Percentiles rank a stretch among this genome's conserved stretches.
These are phyloP conservation scores for Hyphopichia fennica DNA, from an alignment of 1,139 yeast genomes.

Conservation along the genomic window DNA sequence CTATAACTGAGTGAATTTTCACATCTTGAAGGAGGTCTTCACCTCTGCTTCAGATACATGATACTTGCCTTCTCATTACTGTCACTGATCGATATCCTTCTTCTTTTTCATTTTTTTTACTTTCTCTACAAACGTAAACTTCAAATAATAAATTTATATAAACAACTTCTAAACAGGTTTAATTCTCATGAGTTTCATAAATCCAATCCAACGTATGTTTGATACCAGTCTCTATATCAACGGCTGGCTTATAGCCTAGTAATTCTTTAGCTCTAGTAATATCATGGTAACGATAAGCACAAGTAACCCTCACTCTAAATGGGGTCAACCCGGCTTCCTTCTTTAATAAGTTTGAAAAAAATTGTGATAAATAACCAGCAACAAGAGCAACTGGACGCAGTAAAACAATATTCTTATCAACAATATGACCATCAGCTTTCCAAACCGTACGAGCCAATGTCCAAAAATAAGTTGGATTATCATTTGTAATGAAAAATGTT, in stretches of 20 bases:
- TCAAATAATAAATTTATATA: too few species aligned
- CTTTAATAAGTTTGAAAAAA: conserved; percentile 64
- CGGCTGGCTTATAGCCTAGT: conserved; percentile 80
- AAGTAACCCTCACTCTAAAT: conserved; percentile 86
- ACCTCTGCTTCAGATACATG: too few species aligned
- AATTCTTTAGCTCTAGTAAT: conserved; percentile 79
- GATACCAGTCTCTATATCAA: conserved; percentile 81
- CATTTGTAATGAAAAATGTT: conserved; percentile 88
- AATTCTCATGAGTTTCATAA: conserved; percentile 53
- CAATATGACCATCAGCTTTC: conserved; percentile 92
- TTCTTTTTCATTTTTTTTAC: too few species aligned
- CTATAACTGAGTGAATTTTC: too few species aligned
- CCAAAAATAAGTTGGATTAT: conserved; percentile 96
- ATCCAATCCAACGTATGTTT: conserved; percentile 81
- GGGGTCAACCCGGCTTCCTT: conserved; percentile 96
- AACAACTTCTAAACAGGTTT: too few species aligned
- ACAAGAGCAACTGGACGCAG: conserved; percentile 71
- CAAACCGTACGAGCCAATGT: conserved; percentile 94
- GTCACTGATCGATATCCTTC: too few species aligned
- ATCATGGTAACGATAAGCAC: conserved; percentile 95
- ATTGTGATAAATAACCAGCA: conserved; percentile 78
- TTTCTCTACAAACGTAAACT: too few species aligned
- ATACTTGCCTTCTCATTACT: too few species aligned
- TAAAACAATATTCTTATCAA: conserved; percentile 66
- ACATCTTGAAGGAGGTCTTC: too few species aligned